A percentile compares a stretch with the other conserved stretches of the same genome.
Conservation (phyloP, 2,329 filamentous ascomycete species). For the Fonsecaea erecta region DNA sequence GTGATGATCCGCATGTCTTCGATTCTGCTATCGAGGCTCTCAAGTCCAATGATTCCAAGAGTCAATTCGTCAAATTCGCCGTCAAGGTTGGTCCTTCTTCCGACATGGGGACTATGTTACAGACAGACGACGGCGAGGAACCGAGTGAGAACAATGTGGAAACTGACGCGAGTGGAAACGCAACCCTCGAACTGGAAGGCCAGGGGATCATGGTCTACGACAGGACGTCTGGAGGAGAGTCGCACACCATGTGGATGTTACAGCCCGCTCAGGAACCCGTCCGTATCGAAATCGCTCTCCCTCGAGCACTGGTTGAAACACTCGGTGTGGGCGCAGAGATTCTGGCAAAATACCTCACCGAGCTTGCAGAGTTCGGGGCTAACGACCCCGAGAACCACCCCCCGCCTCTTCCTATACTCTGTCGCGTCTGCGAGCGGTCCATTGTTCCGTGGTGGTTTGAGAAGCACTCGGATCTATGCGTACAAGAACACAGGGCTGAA, state of each 20-base stretch:
- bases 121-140: slow-evolving; percentile 42
- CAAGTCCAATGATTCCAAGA: slow-evolving; percentile 89
- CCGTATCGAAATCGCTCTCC: slow-evolving; percentile 95
- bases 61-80: slow-evolving; percentile 83
- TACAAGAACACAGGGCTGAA: slow-evolving; percentile 94
- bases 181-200: slow-evolving; percentile 78
- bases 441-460: slow-evolving; percentile 99
- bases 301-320: slow-evolving; percentile 85
- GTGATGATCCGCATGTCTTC: slow-evolving; percentile 81
- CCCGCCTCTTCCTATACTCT: slow-evolving; percentile 82
- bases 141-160: slow-evolving; percentile 42
- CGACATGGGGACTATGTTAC: slow-evolving; percentile 57
- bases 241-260: slow-evolving; percentile 99
- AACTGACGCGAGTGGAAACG: slow-evolving; percentile 24
- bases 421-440: slow-evolving; percentile 94
- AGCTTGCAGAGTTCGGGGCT: slow-evolving; percentile 79
- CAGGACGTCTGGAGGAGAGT: slow-evolving; percentile 76
- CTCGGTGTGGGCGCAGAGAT: slow-evolving; percentile 94
- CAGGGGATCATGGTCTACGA: slow-evolving; percentile 99
- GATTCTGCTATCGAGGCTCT: slow-evolving; percentile 83
- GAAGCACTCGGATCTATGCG: slow-evolving; percentile 94
- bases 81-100: slow-evolving; percentile 72
- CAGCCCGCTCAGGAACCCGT: slow-evolving; percentile 84
- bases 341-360: slow-evolving; percentile 88
- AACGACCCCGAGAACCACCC: slow-evolving; percentile 76